A percentile compares a stretch with the other conserved stretches of the same genome.
Evolutionary conservation across 2,329 filamentous ascomycete genomes (phyloP).

Genomic region (Rugonectria rugulosa): DNA sequence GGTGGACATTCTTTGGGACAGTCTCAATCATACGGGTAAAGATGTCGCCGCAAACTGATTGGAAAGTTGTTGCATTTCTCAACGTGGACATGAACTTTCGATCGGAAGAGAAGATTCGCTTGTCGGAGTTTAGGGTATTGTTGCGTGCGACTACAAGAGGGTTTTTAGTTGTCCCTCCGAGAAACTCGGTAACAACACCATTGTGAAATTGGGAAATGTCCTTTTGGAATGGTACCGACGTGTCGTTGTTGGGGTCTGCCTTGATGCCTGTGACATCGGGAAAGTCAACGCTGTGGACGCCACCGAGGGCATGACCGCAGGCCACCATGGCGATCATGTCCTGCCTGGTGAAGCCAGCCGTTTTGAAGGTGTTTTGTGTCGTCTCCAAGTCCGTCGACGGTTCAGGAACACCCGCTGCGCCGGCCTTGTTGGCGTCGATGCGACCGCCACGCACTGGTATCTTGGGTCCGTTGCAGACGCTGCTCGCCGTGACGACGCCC

Average conservation of each 20-base stretch:
- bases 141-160: conserved; percentile 50
- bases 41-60: conserved; percentile 39
- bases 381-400: conserved; percentile 38
- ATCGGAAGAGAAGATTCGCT: conserved; percentile 52
- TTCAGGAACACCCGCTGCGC: conserved; percentile 41
- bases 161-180: conserved; percentile 50
- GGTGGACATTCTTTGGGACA: conserved; percentile 38
- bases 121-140: conserved; percentile 49
- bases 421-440: conserved; percentile 39
- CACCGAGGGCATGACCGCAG: conserved; percentile 46
- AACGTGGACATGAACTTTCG: conserved; percentile 52
- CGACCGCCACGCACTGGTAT: conserved; percentile 40
- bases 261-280: conserved; percentile 42
- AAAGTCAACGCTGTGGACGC: conserved; percentile 53
- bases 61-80: conserved; percentile 47
- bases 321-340: conserved; percentile 47
- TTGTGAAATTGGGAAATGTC: conserved; percentile 47
- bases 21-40: conserved; percentile 45
- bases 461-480: conserved; percentile 27
- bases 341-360: conserved; percentile 39
- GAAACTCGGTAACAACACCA: conserved; percentile 51
- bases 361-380: conserved; percentile 37
- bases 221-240: conserved; percentile 47
- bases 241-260: conserved; percentile 40
- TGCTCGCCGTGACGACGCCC: conserved; percentile 39